Evolutionary conservation across 306 rosid genomes (phyloP).

Genomic region (Prunus armeniaca): DNA sequence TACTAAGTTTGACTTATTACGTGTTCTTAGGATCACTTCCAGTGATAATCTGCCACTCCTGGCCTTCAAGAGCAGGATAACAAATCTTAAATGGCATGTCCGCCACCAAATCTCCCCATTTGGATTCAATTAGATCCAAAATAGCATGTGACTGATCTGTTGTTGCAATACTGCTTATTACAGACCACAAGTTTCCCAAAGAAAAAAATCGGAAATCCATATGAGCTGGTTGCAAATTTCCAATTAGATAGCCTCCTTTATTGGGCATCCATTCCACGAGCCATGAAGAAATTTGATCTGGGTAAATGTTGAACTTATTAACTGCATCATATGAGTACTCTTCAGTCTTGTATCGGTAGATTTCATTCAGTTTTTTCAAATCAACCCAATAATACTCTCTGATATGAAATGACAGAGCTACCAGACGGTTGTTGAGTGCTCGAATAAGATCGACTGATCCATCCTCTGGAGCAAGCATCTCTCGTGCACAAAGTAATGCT

Average conservation of each 20-base stretch:
- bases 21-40: constrained; percentile 93
- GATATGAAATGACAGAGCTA: constrained; percentile 82
- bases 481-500: constrained; percentile 75
- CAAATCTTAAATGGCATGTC: constrained; percentile 88
- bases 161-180: constrained; percentile 62
- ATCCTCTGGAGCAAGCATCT: constrained; percentile 82
- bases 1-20: constrained; percentile 33
- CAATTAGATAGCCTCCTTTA: constrained; percentile 78
- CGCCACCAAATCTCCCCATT: constrained; percentile 83
- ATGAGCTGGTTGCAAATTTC: constrained; percentile 94
- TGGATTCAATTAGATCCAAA: constrained; percentile 77
- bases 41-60: constrained; percentile 85
- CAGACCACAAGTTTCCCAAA: constrained; percentile 80
- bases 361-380: constrained; percentile 69
- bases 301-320: constrained; percentile 84
- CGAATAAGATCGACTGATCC: constrained; percentile 73
- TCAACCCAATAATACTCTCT: constrained; percentile 88
- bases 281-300: constrained; percentile 84
- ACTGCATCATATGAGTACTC: constrained; percentile 89
- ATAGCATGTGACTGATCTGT: constrained; percentile 70
- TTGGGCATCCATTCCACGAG: constrained; percentile 86
- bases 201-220: constrained; percentile 93
- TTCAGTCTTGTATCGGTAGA: constrained; percentile 84
- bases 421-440: constrained; percentile 76
- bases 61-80: constrained; percentile 87